Percentiles rank a stretch among this genome's conserved stretches.
Conservation (phyloP, 2,329 filamentous ascomycete genomes). For the Fusarium brachygibbosum region DNA sequence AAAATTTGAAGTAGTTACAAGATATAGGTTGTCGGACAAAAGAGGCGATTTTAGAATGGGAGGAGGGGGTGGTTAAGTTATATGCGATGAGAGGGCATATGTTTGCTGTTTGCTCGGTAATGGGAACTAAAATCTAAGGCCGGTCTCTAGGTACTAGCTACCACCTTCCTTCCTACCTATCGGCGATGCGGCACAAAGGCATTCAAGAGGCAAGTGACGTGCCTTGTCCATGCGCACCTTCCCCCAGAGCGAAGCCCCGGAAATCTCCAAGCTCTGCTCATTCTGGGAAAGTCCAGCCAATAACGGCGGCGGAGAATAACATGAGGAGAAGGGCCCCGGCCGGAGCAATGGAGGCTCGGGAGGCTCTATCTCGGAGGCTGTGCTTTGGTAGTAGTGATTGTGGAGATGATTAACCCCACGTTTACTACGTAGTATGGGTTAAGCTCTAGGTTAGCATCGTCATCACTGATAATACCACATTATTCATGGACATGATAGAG, state of each 20-base stretch:
- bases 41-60: conserved; percentile 1
- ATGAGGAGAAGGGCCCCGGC: conserved; percentile 23
- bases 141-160: no score
- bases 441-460: background rate
- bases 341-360: conserved; percentile 44
- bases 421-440: conserved; percentile 1
- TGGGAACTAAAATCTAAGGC: conserved; percentile 3
- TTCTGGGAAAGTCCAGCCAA: conserved; percentile 21
- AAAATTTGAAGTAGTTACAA: background rate
- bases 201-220: conserved; percentile 44
- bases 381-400: conserved; percentile 10
- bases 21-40: conserved; percentile 3
- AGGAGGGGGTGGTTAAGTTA: conserved; percentile 21
- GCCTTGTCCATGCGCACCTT: conserved; percentile 25
- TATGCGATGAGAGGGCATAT: conserved; percentile 14
- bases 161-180: background rate
- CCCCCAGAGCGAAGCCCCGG: conserved; percentile 19
- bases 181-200: conserved; percentile 44
- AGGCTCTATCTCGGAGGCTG: conserved; percentile 26
- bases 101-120: conserved; percentile 14
- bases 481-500: background rate
- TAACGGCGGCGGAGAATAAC: conserved; percentile 16
- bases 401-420: conserved; percentile 28
- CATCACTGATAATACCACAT: background rate
- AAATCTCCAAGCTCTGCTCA: conserved; percentile 12